phyloP scores from a whole-genome alignment of 352 stramenopile species.

The Globisporangium takayamanum region DNA sequence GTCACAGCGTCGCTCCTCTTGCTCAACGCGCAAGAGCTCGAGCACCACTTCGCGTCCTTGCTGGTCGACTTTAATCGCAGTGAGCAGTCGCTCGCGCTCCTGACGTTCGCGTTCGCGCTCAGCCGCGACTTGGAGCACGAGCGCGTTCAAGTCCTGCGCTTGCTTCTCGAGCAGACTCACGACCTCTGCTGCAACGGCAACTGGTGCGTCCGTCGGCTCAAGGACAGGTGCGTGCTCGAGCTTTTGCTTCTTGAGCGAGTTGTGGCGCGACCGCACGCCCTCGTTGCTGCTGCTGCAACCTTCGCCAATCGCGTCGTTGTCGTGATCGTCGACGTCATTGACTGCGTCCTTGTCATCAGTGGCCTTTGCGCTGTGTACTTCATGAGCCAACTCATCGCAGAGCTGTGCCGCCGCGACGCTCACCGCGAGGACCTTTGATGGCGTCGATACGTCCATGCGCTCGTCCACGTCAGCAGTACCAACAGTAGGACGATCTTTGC shows the following conservation, averaged over 20 bases:
- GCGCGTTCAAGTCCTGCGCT: not conserved
- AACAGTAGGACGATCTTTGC: too few relatives aligned
- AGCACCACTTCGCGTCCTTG: slow-evolving; percentile 7
- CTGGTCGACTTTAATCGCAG: slow-evolving; percentile 9
- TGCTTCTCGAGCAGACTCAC: slow-evolving; percentile 2
- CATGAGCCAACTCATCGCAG: not conserved
- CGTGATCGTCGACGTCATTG: not conserved
- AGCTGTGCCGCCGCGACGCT: not conserved
- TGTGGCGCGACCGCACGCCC: not conserved
- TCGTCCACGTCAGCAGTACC: not conserved
- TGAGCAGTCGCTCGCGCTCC: slow-evolving; percentile 2
- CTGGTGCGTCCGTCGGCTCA: not conserved
- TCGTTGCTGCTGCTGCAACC: too few relatives aligned
- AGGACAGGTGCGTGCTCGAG: not conserved
- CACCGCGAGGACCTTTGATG: not conserved
- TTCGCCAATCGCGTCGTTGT: not conserved
- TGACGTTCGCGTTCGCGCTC: slow-evolving; percentile 5
- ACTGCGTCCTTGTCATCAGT: not conserved
- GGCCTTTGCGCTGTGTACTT: not conserved
- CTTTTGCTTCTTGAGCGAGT: slow-evolving; percentile 12
- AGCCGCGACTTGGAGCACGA: slow-evolving; percentile 2
- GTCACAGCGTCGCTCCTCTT: slow-evolving; percentile 7
- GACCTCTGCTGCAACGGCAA: not conserved
- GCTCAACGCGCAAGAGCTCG: slow-evolving; percentile 7
- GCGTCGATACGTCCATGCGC: not conserved